Evolutionary conservation across 2,329 filamentous ascomycete species (phyloP).

Genomic region (Ophiostoma montium): DNA sequence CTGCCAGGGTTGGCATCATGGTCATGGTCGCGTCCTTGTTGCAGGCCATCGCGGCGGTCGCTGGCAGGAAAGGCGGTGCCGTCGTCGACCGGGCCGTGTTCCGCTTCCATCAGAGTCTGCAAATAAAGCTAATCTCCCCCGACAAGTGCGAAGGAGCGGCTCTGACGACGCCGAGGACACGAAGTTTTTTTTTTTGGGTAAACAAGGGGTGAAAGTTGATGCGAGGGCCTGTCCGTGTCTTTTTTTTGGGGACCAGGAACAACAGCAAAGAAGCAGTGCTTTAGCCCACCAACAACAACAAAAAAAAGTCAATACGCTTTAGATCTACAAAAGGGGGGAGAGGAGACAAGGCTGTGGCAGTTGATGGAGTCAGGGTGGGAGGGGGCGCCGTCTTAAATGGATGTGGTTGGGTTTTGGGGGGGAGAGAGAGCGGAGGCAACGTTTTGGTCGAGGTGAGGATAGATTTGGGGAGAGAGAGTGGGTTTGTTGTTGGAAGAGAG

Average conservation of each 20-base stretch:
- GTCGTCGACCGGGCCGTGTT: constrained; percentile 5
- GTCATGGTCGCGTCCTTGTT: neutral
- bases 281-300: too few species aligned
- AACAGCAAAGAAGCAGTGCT: neutral
- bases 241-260: neutral
- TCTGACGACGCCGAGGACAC: neutral
- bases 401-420: neutral
- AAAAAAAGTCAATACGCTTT: too few species aligned
- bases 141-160: constrained; percentile 3
- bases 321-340: neutral
- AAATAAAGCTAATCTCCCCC: constrained; percentile 3
- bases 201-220: neutral
- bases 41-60: constrained; percentile 2
- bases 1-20: neutral
- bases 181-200: neutral
- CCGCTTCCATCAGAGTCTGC: constrained; percentile 11
- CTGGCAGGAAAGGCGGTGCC: constrained; percentile 1
- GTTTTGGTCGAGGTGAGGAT: constrained; percentile 1
- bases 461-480: neutral
- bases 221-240: neutral
- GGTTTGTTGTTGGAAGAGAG: neutral
- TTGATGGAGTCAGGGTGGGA: too few species aligned
- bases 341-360: neutral
- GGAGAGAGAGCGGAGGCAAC: neutral
- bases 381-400: neutral